These are phyloP conservation scores for Chytriomyces sp. DNA, from an alignment of 192 early-diverging fungal species.

Conservation along the genomic window DNA sequence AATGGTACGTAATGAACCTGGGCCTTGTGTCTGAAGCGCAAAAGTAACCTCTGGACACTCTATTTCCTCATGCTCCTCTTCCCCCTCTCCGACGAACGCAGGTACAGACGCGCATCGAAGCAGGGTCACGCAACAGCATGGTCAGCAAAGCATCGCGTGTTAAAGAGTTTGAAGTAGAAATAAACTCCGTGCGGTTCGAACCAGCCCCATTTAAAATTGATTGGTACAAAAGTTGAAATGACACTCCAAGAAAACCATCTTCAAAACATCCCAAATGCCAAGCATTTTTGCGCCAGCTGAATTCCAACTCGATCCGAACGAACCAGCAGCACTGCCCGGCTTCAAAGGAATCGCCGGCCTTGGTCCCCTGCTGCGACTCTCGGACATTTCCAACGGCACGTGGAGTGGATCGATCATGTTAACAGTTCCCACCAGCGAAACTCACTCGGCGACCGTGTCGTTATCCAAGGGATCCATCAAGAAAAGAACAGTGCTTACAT, in stretches of 20 bases:
- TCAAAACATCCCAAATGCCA: too few relatives aligned
- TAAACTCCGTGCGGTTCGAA: too few relatives aligned
- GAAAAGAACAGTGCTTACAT: not conserved
- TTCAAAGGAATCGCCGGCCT: not conserved
- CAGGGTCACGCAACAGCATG: not conserved
- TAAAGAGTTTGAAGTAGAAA: not conserved
- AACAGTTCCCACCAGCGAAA: not conserved
- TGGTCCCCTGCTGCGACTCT: slow-evolving; percentile 15
- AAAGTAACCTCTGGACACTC: too few relatives aligned
- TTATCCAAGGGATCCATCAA: not conserved
- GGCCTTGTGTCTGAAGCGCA: too few relatives aligned
- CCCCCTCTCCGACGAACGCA: too few relatives aligned
- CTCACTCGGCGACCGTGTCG: not conserved
- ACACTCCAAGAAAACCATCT: too few relatives aligned
- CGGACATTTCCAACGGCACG: not conserved
- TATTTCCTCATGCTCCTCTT: too few relatives aligned
- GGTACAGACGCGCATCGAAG: not conserved
- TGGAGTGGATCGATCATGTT: slow-evolving; percentile 18
- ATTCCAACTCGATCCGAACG: not conserved
- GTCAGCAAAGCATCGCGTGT: not conserved
- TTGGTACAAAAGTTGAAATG: too few relatives aligned
- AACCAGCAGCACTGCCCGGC: not conserved
- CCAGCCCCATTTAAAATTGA: too few relatives aligned
- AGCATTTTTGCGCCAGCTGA: too few relatives aligned
- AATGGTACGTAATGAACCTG: not conserved